Evolutionary conservation across 2,329 filamentous ascomycete genomes (phyloP).

Genomic region (Aspergillus phoenicis): DNA sequence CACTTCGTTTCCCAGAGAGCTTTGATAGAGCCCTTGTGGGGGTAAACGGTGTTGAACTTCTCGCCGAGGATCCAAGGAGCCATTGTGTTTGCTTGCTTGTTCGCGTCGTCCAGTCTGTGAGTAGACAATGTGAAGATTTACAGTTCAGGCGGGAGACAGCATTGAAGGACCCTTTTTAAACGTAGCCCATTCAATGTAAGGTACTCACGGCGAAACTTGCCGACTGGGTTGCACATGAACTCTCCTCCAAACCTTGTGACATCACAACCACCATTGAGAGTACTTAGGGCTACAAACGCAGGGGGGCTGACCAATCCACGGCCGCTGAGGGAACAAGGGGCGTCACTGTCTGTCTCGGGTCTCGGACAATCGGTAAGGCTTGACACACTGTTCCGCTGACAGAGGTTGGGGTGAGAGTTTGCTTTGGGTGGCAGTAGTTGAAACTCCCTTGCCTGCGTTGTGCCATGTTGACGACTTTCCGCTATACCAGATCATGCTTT

Average conservation of each 20-base stretch:
- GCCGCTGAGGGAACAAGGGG: neutral
- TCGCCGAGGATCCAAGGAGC: slow-evolving; percentile 46
- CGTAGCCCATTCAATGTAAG: neutral
- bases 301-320: neutral
- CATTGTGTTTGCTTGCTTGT: slow-evolving; percentile 18
- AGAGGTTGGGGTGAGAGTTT: neutral
- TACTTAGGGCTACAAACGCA: neutral
- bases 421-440: neutral
- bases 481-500: too few relatives aligned
- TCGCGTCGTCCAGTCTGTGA: neutral
- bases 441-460: neutral
- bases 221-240: neutral
- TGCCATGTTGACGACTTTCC: neutral
- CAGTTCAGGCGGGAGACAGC: neutral
- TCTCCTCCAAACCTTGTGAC: neutral
- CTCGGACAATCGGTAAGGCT: neutral
- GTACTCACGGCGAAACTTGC: neutral
- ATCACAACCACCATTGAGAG: neutral
- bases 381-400: neutral
- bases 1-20: slow-evolving; percentile 76
- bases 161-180: neutral
- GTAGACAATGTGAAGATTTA: neutral
- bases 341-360: neutral
- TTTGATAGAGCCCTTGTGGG: slow-evolving; percentile 63
- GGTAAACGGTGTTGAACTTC: slow-evolving; percentile 51